A percentile compares a stretch with the other conserved stretches of the same genome.
phyloP scores from a whole-genome alignment of 2,329 filamentous ascomycete species.

The Leptosphaerulina australis region DNA sequence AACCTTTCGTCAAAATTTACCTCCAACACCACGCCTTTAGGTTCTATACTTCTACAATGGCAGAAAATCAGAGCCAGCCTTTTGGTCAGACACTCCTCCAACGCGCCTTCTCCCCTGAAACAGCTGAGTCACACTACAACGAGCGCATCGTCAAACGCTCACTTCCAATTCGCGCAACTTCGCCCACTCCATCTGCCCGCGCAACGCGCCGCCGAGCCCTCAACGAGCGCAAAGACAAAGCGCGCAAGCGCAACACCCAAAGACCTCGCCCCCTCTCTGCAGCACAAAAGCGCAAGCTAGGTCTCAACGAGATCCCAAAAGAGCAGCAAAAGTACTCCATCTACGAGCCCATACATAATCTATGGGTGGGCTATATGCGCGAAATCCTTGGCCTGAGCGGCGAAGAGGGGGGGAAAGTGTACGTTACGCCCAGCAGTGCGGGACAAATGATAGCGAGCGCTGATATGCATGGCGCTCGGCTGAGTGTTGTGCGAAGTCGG shows the following conservation, averaged over 20 bases:
- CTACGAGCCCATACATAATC: slow-evolving; percentile 74
- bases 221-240: slow-evolving; percentile 46
- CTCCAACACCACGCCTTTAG: background rate
- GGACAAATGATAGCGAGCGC: slow-evolving; percentile 78
- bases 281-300: slow-evolving; percentile 73
- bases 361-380: slow-evolving; percentile 86
- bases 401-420: slow-evolving; percentile 42
- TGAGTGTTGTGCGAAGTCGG: slow-evolving; percentile 81
- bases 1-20: background rate
- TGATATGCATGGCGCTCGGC: slow-evolving; percentile 85
- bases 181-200: slow-evolving; percentile 62
- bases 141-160: slow-evolving; percentile 85
- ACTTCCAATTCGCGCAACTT: slow-evolving; percentile 77
- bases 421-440: slow-evolving; percentile 65
- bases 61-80: slow-evolving; percentile 21
- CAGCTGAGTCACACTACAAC: slow-evolving; percentile 72
- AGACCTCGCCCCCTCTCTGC: slow-evolving; percentile 76
- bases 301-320: slow-evolving; percentile 75
- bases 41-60: slow-evolving; percentile 20
- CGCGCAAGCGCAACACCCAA: slow-evolving; percentile 47
- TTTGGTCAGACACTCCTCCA: slow-evolving; percentile 66
- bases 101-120: slow-evolving; percentile 78
- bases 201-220: slow-evolving; percentile 59
- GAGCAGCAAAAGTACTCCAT: slow-evolving; percentile 72
- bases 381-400: slow-evolving; percentile 73